Base-by-base conservation (phyloP, 2,329 filamentous ascomycete species). In the Claviceps paspali region DNA sequence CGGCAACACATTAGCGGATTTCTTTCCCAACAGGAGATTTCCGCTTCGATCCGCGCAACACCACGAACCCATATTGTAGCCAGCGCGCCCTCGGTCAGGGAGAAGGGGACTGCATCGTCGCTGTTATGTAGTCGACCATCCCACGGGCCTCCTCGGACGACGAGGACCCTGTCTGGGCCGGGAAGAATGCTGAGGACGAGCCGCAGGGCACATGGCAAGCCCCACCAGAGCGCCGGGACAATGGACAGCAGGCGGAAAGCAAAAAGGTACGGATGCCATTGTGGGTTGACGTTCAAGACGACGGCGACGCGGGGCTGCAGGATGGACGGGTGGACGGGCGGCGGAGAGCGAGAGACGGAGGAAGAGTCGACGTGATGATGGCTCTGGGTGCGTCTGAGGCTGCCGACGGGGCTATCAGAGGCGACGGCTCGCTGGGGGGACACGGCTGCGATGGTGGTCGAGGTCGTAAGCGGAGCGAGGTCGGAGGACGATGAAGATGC, bases 251-350 rank as follows among this genome's bases (percentile, higher is more conserved):
- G 72, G n/a, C 83, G 76, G 47, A 80, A 77, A 43, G 79, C 63
- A 44, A 85, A 74, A 38, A 88, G 68, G 40, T 79, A 77, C 29
- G 80, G 65, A 53, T 87, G 78, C 78, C 82, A 88, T 43, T 67
- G 67, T 43, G 67, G 67, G 38, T 79, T 76, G 12, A 91, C 73
- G 36, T 82, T 82, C 33, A 88, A 68, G 23, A 84, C 71, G 48
- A 86, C 80, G 44, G 82, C 82, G 39, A 88, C 75, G 39, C 82
- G 80, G 10, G 82, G 82, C 51, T 86, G 81, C 30, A 85, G 65
- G 36, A 78, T 62, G 12, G 70, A 58, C 17, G 54, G 51, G 22
- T 50, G 51, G 11, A 52, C 46, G 10, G 40, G 33, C 33, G 40
- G 29, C 26, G 33, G 30, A 12, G 36, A 21, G 19, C 14, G 22